Evolutionary conservation across 169 alveolate genomes (phyloP), one percentile per base, ranked within the genome.

Genomic region (Plasmodium malariae): DNA sequence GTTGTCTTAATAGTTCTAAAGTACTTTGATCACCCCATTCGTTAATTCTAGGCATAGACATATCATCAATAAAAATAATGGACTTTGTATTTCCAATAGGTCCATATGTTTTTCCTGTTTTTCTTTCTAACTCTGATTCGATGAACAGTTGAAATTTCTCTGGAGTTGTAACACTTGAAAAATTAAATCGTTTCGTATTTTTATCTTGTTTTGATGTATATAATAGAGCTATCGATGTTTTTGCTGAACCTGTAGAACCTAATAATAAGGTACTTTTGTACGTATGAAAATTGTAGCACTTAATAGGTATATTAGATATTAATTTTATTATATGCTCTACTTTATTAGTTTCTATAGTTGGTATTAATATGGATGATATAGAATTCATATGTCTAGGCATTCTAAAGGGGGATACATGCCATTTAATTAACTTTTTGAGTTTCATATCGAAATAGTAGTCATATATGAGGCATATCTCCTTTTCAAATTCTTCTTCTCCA

Each of bases 211-310:
- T 96, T 11, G 94, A 87, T 69, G 97, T 90, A 92, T 96, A 98
- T 96, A 98, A 95, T 54, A 98, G 96, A 36, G 97, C 97, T 67
- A 98, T 97, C 2, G 99, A 97, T 12, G 99, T 98, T 92, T 98
- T 98, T 9, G 99, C 99, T 19, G 99, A 97, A 89, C 99, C 99
- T 14, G 98, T 93, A 70, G 98, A 98, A 72, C 99, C 99, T 34
- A 98, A 96, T 48, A 97, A 87, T 48, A 97, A 48, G 6, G 96
- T 95, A 62, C 97, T 89, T 83, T 95, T 94, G 91, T 91, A 89
- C 28, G 95, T 90, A 32, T 95, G 92, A 69, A 92, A 86, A 55
- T 86, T 86, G 54, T 70, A 55, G 34, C 87, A 86, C n/a, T 45
- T 57, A 57, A 86, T 92, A 37, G 97, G 97, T 26, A 95, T 88